phyloP scores from a whole-genome alignment of 2,329 filamentous ascomycete species.

The Myrmaecium sp. region DNA sequence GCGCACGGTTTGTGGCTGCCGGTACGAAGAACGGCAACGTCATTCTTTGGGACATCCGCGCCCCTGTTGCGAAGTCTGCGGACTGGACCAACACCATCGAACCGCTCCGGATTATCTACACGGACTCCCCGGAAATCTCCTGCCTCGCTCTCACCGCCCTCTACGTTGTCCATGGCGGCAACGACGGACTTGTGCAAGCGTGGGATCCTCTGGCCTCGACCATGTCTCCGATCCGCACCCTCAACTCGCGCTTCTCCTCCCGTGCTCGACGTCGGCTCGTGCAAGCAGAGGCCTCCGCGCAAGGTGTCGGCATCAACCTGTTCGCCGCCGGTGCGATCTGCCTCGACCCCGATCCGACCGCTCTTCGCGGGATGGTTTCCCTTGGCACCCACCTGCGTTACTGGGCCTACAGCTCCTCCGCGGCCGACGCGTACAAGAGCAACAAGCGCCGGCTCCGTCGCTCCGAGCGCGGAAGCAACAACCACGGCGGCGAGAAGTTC shows the following conservation, averaged over 20 bases:
- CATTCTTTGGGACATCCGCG: slow-evolving; percentile 71
- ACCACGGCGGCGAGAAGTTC: slow-evolving; percentile 39
- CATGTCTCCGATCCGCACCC: slow-evolving; percentile 59
- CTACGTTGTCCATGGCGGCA: slow-evolving; percentile 83
- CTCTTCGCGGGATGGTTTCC: slow-evolving; percentile 71
- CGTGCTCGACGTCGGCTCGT: slow-evolving; percentile 60
- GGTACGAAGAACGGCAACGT: slow-evolving; percentile 68
- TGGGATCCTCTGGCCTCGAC: slow-evolving; percentile 91
- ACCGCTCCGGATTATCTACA: slow-evolving; percentile 69
- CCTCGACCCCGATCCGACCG: slow-evolving; percentile 73
- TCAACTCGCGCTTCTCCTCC: slow-evolving; percentile 71
- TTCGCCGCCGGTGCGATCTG: slow-evolving; percentile 70
- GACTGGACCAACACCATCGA: slow-evolving; percentile 42
- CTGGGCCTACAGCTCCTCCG: slow-evolving; percentile 82
- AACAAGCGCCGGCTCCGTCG: slow-evolving; percentile 67
- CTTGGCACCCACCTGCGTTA: slow-evolving; percentile 77
- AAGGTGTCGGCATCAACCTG: slow-evolving; percentile 56
- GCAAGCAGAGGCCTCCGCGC: slow-evolving; percentile 49
- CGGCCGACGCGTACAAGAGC: slow-evolving; percentile 53
- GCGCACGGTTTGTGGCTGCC: slow-evolving; percentile 62
- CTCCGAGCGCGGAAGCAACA: slow-evolving; percentile 46
- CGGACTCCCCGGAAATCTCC: slow-evolving; percentile 76
- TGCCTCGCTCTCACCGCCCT: slow-evolving; percentile 69
- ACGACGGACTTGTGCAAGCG: slow-evolving; percentile 83
- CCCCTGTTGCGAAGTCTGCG: slow-evolving; percentile 37